Conservation (phyloP, 75 land plant genomes). For the Ceratopteris richardii region DNA sequence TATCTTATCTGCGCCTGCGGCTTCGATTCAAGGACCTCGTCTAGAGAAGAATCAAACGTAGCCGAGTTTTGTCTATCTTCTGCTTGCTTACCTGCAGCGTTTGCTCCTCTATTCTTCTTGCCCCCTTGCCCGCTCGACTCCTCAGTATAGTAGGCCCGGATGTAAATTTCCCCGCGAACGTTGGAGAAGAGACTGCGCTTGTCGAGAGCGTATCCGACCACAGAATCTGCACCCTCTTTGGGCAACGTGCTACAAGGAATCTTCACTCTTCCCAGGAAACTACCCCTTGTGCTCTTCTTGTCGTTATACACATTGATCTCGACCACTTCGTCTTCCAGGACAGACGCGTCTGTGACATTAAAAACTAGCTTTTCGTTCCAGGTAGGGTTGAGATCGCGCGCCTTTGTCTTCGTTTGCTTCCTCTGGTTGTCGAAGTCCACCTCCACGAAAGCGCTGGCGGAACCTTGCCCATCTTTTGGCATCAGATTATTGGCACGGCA, state of each 20-base stretch:
- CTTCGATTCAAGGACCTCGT: no score
- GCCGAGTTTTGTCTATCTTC: not conserved
- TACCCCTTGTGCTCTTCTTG: constrained; percentile 18
- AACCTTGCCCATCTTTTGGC: constrained; percentile 73
- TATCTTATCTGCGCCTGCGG: no score
- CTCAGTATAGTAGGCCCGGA: constrained; percentile 19
- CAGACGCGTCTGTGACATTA: constrained; percentile 21
- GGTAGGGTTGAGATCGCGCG: constrained; percentile 53
- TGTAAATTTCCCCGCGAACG: constrained; percentile 57
- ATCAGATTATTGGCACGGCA: constrained; percentile 51
- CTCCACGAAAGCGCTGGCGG: constrained; percentile 53
- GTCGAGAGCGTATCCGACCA: constrained; percentile 59
- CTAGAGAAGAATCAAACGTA: not conserved
- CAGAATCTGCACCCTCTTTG: constrained; percentile 19
- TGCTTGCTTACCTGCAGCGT: not conserved
- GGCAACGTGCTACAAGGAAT: constrained; percentile 45
- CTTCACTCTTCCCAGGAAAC: constrained; percentile 62
- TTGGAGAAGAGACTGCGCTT: constrained; percentile 70
- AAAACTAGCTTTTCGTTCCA: constrained; percentile 79
- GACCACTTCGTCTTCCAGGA: constrained; percentile 27
- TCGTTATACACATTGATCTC: constrained; percentile 50
- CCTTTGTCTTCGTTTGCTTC: constrained; percentile 41
- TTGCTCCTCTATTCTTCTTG: not conserved
- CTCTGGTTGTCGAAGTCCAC: constrained; percentile 53
- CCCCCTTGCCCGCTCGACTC: constrained; percentile 7